phyloP scores from a whole-genome alignment of 345 rosid species.

The Eucalyptus urophylla region DNA sequence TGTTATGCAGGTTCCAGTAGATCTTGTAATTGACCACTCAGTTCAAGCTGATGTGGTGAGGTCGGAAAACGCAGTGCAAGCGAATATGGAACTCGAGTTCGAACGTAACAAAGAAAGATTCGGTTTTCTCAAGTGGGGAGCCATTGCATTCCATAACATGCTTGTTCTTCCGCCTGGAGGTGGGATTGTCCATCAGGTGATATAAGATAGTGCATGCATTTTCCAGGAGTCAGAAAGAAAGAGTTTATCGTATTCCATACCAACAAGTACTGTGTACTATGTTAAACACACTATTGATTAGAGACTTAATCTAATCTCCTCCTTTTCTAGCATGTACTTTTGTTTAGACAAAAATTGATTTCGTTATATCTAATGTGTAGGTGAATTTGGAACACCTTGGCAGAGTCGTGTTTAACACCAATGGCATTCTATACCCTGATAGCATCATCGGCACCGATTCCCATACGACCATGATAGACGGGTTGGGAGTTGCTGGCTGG shows the following conservation, averaged over 20 bases:
- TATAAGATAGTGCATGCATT: not conserved
- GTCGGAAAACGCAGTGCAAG: slow-evolving; percentile 83
- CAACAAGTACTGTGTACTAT: not conserved
- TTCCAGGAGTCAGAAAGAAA: not conserved
- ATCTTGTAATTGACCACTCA: slow-evolving; percentile 98
- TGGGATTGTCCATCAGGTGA: slow-evolving; percentile 92
- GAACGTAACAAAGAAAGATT: slow-evolving; percentile 81
- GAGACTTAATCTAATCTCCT: not conserved
- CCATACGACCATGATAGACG: slow-evolving; percentile 92
- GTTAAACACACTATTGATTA: not conserved
- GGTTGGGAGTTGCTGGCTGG: slow-evolving; percentile 96
- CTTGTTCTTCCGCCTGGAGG: slow-evolving; percentile 95
- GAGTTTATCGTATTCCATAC: not conserved
- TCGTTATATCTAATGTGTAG: slow-evolving; percentile 17
- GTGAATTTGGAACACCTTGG: slow-evolving; percentile 88
- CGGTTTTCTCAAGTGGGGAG: slow-evolving; percentile 91
- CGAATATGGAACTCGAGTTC: slow-evolving; percentile 87
- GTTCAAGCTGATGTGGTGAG: slow-evolving; percentile 92
- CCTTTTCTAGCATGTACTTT: not conserved
- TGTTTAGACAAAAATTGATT: not conserved
- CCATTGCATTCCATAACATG: slow-evolving; percentile 79
- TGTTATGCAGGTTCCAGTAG: slow-evolving; percentile 72
- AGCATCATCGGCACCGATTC: slow-evolving; percentile 94
- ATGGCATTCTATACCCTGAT: slow-evolving; percentile 80
- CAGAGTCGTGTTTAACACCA: slow-evolving; percentile 76